A percentile compares a stretch with the other conserved stretches of the same genome.
These are phyloP conservation scores for Crithidia mellificae DNA, from an alignment of 208 protist genomes.

Conservation along the genomic window DNA sequence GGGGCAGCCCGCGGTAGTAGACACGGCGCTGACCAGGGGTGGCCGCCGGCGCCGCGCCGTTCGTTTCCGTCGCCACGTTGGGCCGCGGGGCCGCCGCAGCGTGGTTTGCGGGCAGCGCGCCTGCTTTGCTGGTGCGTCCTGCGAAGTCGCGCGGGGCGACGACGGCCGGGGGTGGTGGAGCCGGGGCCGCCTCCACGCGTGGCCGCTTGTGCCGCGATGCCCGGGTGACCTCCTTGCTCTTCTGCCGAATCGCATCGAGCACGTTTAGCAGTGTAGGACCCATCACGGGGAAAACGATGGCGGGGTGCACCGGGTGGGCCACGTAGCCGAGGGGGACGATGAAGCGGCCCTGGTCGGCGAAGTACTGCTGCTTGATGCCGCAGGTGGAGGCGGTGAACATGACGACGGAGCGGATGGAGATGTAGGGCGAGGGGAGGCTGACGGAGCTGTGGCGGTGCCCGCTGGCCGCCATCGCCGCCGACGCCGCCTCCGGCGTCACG, in stretches of 20 bases:
- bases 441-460: constrained; percentile 15
- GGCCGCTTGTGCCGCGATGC: constrained; percentile 29
- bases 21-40: constrained; percentile 27
- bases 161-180: not conserved
- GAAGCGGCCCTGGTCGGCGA: constrained; percentile 58
- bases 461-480: constrained; percentile 13
- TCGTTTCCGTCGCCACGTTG: constrained; percentile 5
- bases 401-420: constrained; percentile 35
- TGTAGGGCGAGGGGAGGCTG: constrained; percentile 21
- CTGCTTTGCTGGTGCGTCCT: constrained; percentile 6
- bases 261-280: constrained; percentile 69
- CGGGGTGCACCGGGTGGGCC: constrained; percentile 69
- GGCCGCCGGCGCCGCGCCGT: not conserved
- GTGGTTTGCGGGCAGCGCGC: not conserved
- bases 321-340: constrained; percentile 62
- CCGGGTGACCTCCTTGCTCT: constrained; percentile 35
- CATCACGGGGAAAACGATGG: constrained; percentile 74
- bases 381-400: constrained; percentile 41
- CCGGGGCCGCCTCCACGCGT: constrained; percentile 19
- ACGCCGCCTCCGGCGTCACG: constrained; percentile 11
- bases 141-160: constrained; percentile 11
- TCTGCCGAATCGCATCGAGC: constrained; percentile 47
- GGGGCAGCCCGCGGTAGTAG: constrained; percentile 93
- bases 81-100: constrained; percentile 3
- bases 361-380: constrained; percentile 43